Evolutionary conservation across 1,139 yeast genomes (phyloP).

Genomic region (Sugiyamaella grinbergsii): DNA sequence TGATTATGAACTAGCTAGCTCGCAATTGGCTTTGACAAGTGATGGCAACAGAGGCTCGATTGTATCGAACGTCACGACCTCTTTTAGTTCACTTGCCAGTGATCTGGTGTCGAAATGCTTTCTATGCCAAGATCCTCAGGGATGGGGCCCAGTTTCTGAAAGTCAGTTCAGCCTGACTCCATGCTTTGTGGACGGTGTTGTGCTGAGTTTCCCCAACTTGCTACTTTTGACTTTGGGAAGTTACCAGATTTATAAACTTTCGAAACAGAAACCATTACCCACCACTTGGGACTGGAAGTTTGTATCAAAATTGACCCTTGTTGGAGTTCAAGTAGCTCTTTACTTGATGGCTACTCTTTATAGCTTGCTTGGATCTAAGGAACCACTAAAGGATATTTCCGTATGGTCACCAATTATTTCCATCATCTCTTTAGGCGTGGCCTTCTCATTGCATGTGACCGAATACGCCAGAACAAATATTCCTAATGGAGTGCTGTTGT

Average conservation of each 20-base stretch:
- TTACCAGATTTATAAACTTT: constrained; percentile 45
- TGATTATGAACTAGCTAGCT: constrained; percentile 12
- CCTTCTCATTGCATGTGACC: constrained; percentile 61
- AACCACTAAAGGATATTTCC: constrained; percentile 45
- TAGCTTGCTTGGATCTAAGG: constrained; percentile 33
- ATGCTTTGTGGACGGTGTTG: constrained; percentile 75
- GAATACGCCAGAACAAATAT: constrained; percentile 67
- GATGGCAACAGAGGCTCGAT: neutral
- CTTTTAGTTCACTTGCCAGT: constrained; percentile 1
- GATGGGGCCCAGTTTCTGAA: constrained; percentile 72
- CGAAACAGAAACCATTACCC: constrained; percentile 36
- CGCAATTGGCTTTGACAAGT: constrained; percentile 12
- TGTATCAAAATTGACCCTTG: constrained; percentile 42
- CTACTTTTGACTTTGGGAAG: constrained; percentile 59
- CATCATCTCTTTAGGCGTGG: constrained; percentile 51
- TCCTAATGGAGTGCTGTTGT: constrained; percentile 68
- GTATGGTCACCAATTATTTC: constrained; percentile 49
- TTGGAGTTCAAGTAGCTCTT: constrained; percentile 45
- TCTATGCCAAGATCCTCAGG: constrained; percentile 55
- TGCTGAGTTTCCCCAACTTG: constrained; percentile 55
- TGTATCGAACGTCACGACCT: neutral
- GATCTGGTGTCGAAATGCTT: constrained; percentile 6
- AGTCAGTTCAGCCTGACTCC: constrained; percentile 70
- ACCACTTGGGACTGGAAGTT: constrained; percentile 45
- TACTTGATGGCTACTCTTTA: constrained; percentile 39